A percentile compares a stretch with the other conserved stretches of the same genome.
Evolutionary conservation across 2,329 filamentous ascomycete species (phyloP).

Genomic region (Ceratocystis eucalypticola): DNA sequence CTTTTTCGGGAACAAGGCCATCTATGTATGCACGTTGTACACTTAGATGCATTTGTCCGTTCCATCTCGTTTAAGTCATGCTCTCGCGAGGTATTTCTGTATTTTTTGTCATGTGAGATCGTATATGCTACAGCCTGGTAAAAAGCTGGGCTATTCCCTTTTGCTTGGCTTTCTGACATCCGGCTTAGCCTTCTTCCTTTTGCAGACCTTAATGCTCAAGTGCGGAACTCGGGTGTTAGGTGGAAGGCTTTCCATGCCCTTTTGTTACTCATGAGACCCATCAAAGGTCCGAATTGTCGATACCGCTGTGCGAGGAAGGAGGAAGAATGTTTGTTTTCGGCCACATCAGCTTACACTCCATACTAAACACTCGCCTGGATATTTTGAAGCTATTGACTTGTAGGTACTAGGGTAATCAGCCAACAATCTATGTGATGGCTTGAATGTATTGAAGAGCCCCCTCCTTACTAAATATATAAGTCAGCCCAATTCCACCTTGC

Average conservation of each 20-base stretch:
- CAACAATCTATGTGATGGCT: not conserved
- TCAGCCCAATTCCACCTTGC: not conserved
- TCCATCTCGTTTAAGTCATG: slow-evolving; percentile 1
- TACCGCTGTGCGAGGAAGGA: not conserved
- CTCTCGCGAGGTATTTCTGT: slow-evolving; percentile 1
- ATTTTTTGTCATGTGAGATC: not conserved
- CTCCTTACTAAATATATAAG: no score
- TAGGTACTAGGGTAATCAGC: not conserved
- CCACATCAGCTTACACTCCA: not conserved
- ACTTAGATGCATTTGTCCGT: not conserved
- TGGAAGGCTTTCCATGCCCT: not conserved
- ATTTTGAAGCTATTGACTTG: not conserved
- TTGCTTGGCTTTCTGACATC: not conserved
- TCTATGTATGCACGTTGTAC: not conserved
- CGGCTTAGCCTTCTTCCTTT: not conserved
- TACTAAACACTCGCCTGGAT: not conserved
- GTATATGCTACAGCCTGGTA: not conserved
- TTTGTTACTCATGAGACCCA: not conserved
- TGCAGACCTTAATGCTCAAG: not conserved
- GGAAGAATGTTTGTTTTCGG: slow-evolving; percentile 2
- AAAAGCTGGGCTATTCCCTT: not conserved
- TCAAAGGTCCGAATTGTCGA: not conserved
- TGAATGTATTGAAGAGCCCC: no score
- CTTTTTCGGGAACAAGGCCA: not conserved
- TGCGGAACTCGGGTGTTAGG: not conserved